Base-by-base conservation (phyloP, 2,329 filamentous ascomycete genomes). In the Juglanconis juglandina region DNA sequence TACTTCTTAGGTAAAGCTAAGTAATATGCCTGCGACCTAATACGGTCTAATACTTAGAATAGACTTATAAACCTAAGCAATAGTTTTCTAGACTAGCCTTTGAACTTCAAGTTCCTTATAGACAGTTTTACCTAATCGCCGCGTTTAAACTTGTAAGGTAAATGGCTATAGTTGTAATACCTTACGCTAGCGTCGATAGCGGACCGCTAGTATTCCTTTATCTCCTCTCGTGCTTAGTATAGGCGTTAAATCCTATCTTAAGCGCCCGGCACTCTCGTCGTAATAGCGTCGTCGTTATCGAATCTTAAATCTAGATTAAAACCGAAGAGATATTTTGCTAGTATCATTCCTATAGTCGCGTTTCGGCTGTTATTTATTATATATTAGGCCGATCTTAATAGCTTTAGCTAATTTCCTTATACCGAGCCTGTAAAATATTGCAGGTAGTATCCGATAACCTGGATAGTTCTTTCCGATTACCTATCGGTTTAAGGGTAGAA, bases 401-500 rank as follows among this genome's bases (percentile, higher is more conserved):
- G 6, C 35, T 37, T 53, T 35, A 53, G 51, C 37, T 41, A 39
- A 17, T 53, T 41, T 39, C 34, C 11, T 32, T 42, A 17, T 53
- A 37, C 17, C 41, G 4, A 37, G 13, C 30, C 41, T 35, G 30
- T 44, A 42, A 41, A 53, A 42, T 32, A 41, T 17, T 24, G 17
- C 17, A 53, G 17, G 30, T 53, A 39, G 35, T 42, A 41, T 13
- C 17, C 17, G 10, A 53, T 41, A 17, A 32, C n/a, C n/a, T 53
- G 41, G 17, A 30, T 53, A 17, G 30, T 37, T 3, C 41, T 34
- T 56, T 51, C 50, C 33, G 50, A 47, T 33, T 60, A 42, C 17
- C 47, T 49, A 56, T 41, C 32, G 1, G 34, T 37, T 42, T 47
- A 56, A 56, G 52, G 44, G 49, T 50, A 50, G 24, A 52, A 56